Evolutionary conservation across 2,329 filamentous ascomycete genomes (phyloP).

Genomic region (Pestalotiopsis sp.): DNA sequence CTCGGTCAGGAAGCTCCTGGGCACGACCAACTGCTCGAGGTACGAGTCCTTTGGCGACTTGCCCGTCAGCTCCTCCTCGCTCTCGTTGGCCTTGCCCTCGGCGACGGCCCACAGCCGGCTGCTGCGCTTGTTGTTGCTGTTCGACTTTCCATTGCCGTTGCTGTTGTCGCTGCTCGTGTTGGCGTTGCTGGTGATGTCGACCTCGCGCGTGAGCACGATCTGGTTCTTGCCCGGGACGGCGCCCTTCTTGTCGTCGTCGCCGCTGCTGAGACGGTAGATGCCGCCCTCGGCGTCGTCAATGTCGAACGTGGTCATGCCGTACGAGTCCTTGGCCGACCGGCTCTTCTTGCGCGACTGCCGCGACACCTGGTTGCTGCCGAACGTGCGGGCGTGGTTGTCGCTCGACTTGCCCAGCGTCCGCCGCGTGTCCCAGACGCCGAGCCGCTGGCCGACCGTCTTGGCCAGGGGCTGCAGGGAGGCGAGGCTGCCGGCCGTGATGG

Average conservation of each 20-base stretch:
- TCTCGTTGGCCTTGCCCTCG: background rate
- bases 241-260: background rate
- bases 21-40: background rate
- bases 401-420: background rate
- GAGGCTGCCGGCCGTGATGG: constrained; percentile 49
- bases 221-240: constrained; percentile 2
- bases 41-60: constrained; percentile 7
- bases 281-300: background rate
- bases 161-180: background rate
- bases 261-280: background rate
- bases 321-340: constrained; percentile 8
- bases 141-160: background rate
- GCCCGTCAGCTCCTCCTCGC: constrained; percentile 6
- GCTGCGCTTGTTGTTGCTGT: background rate
- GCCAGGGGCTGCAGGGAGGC: constrained; percentile 49
- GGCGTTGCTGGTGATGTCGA: background rate
- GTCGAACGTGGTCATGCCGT: constrained; percentile 10
- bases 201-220: constrained; percentile 5
- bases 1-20: background rate
- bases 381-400: background rate
- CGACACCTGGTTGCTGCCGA: background rate
- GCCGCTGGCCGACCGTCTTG: constrained; percentile 25
- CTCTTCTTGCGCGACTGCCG: constrained; percentile 1
- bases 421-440: constrained; percentile 20
- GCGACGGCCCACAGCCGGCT: background rate